These are phyloP conservation scores for Erodium chrysanthum DNA, from an alignment of 441 rosid genomes.

Conservation along the genomic window DNA sequence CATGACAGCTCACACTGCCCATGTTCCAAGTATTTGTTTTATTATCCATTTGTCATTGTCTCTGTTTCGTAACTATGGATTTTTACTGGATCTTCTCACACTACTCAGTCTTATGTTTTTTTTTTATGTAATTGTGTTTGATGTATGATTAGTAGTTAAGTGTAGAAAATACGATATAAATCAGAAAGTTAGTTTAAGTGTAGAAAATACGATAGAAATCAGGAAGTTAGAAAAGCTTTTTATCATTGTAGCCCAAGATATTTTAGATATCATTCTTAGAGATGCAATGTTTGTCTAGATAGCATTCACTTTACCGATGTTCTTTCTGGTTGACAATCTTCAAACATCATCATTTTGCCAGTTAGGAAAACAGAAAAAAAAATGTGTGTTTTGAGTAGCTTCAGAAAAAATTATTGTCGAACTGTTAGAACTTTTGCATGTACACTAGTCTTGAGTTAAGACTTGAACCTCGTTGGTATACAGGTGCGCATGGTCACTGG, in stretches of 20 bases:
- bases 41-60: neutral
- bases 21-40: neutral
- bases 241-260: neutral
- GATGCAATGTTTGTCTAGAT: neutral
- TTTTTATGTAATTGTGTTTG: neutral
- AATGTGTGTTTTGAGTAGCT: neutral
- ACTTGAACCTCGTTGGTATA: neutral
- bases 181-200: too few relatives aligned
- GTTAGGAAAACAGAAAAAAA: neutral
- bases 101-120: neutral
- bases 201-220: neutral
- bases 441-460: neutral
- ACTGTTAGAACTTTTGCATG: neutral
- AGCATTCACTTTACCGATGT: neutral
- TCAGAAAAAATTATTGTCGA: neutral
- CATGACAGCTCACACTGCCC: neutral
- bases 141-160: neutral
- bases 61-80: neutral
- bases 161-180: neutral
- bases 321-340: neutral
- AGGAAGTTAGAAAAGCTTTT: neutral
- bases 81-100: neutral
- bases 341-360: neutral
- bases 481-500: conserved; percentile 99
- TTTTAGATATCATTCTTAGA: neutral